Base-by-base conservation (phyloP, 2,329 filamentous ascomycete genomes). In the Pseudocercospora ulei region DNA sequence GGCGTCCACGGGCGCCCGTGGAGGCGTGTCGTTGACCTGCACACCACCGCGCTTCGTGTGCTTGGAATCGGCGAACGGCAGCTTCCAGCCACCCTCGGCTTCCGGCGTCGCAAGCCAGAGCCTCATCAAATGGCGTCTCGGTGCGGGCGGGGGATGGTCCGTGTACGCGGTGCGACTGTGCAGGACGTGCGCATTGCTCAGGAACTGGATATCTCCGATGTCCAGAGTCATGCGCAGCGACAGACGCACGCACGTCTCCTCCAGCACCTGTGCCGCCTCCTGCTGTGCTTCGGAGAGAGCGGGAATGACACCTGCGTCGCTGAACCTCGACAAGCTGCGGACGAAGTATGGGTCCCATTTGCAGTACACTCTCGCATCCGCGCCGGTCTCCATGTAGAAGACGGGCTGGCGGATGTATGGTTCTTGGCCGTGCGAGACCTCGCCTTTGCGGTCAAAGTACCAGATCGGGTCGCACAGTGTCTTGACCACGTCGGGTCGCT, bases 301-400 rank as follows among this genome's bases (percentile, higher is more conserved):
- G 4, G 85, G 85, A 44, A 93, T 80, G 29, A 82, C 57, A 1
- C 82, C 84, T 11, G 64, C 62, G 56, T 84, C 75, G 0, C 76
- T 82, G 1, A 76, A 83, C 66, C 86, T 75, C 13, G 66, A 70
- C 4, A 93, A 69, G 5, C 79, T 85, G 49, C 76, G 76, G 44
- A 93, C 76, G 60, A 81, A 93, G 70, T 93, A 92, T 1, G 86
- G 86, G 57, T 93, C 86, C 78, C 80, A 93, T 69, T 92, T 93
- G 61, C 75, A 78, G 64, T 84, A 87, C 6, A 88, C 73, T 7
- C 82, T 67, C 11, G 71, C 71, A 51, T 77, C 69, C 90, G 17
- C 84, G 30, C 71, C 74, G 3, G 72, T 75, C 65, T 92, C 84
- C 3, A 85, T 66, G 59, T 87, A 92, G 53, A 90, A 75, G 11